Base-by-base conservation (phyloP, 2,329 filamentous ascomycete genomes). In the Xylaria sp. region DNA sequence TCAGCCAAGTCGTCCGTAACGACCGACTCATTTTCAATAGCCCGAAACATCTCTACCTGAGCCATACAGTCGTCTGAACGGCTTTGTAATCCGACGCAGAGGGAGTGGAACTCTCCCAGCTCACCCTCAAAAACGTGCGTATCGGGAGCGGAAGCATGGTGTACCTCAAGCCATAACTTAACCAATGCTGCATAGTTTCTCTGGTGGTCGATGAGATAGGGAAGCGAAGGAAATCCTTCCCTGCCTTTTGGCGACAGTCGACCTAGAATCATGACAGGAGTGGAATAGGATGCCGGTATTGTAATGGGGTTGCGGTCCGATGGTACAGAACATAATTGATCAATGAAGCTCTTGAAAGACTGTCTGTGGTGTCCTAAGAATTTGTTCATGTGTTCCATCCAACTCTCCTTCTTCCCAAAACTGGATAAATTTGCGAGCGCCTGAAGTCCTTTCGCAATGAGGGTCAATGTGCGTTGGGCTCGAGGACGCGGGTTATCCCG, bases 371-470 rank as follows among this genome's bases (percentile, higher is more conserved):
- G 85, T 9, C 85, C 86, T 44, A 98, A 83, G 75, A 97, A 97
- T 51, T 88, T 88, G 77, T 97, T 98, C 95, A 98, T 98, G 0
- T 94, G 94, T 81, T 97, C 94, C 94, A 98, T 97, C 93, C 94
- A 98, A n/a, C 92, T 90, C 80, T 98, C 95, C 78, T 97, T 97
- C 77, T 92, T 94, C 48, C 95, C 95, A 77, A 97, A 97, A 0
- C 89, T 93, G 1, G 93, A 93, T 81, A 97, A 86, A 78, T 97
- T 97, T 20, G 94, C 93, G 67, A 98, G 85, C 17, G 93, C 94
- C 80, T 97, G 94, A 9, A 98, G 83, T 1, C 92, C 93, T 80
- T 98, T 98, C 28, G 95, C 93, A 68, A 98, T 94, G 59, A 98
- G 86, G 0, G 95, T 97, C 62, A 97, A 86, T 0, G 94, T 97